Conservation (phyloP, 1,284 basidiomycete genomes). For the Meripilus lineatus region DNA sequence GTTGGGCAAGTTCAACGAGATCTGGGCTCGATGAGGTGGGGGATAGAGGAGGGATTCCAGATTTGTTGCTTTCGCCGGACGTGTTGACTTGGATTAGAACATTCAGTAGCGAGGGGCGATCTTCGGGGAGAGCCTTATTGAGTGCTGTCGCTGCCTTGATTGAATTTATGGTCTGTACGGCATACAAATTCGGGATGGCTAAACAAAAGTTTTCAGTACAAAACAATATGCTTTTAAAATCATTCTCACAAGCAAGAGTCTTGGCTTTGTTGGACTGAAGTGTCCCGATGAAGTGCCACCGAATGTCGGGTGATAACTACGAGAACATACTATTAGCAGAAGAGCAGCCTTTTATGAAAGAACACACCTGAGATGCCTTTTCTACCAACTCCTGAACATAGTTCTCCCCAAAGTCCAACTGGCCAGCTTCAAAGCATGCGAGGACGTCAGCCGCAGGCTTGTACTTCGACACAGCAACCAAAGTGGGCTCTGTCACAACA, state of each 20-base stretch:
- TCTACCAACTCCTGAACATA: constrained; percentile 96
- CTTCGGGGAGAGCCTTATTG: constrained; percentile 67
- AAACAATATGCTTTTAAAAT: constrained; percentile 12
- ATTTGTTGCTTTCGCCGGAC: constrained; percentile 86
- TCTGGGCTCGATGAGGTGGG: constrained; percentile 36
- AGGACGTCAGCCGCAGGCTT: constrained; percentile 88
- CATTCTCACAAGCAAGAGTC: constrained; percentile 78
- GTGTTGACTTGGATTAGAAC: constrained; percentile 95
- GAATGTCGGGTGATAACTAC: constrained; percentile 72
- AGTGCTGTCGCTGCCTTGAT: constrained; percentile 80
- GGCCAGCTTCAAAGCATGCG: constrained; percentile 75
- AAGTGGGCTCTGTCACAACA: constrained; percentile 21
- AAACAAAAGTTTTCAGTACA: constrained; percentile 9
- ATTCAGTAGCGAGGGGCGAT: constrained; percentile 51
- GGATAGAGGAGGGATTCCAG: constrained; percentile 69
- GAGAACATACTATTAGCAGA: constrained; percentile 3
- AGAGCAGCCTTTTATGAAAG: constrained; percentile 5
- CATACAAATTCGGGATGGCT: constrained; percentile 88
- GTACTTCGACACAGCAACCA: constrained; percentile 94
- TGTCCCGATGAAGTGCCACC: constrained; percentile 97
- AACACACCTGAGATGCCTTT: constrained; percentile 69
- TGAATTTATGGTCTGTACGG: constrained; percentile 90
- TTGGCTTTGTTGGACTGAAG: constrained; percentile 97
- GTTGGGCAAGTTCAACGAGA: constrained; percentile 63
- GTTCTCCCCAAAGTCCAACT: constrained; percentile 96